Evolutionary conservation across 164 flowering plant species (phyloP).

Genomic region (Annona cherimola): DNA sequence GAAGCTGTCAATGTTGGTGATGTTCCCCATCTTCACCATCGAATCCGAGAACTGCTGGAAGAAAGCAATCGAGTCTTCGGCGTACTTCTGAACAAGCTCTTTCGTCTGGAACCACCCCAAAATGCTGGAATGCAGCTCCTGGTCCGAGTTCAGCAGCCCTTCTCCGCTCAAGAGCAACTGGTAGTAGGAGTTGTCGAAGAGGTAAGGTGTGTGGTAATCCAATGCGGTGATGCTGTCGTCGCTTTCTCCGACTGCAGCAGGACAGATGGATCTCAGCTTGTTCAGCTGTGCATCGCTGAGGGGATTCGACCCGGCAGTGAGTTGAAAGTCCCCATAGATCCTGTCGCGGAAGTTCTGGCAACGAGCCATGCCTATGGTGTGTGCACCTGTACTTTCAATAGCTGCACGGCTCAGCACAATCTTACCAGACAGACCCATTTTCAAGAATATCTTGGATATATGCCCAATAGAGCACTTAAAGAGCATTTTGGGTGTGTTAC

Average conservation of each 20-base stretch:
- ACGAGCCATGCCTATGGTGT: conserved; percentile 87
- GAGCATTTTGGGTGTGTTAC: too few species aligned
- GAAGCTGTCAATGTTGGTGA: conserved; percentile 51
- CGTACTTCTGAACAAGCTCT: conserved; percentile 58
- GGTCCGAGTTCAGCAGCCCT: conserved; percentile 85
- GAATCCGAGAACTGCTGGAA: conserved; percentile 82
- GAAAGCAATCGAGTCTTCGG: conserved; percentile 56
- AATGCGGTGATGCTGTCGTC: conserved; percentile 52
- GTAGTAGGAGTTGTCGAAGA: conserved; percentile 84
- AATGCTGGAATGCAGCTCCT: conserved; percentile 66
- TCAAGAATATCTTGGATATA: too few species aligned
- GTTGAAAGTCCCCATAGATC: conserved; percentile 63
- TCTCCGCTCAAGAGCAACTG: conserved; percentile 60
- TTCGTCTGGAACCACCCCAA: conserved; percentile 49
- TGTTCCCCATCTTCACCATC: conserved; percentile 92
- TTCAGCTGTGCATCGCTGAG: conserved; percentile 36
- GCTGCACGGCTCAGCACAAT: too few species aligned
- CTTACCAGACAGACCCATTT: too few species aligned
- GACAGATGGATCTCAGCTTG: conserved; percentile 49
- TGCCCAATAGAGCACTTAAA: too few species aligned
- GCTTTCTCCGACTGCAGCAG: conserved; percentile 48
- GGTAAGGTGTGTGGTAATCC: conserved; percentile 65
- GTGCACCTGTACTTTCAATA: conserved; percentile 49
- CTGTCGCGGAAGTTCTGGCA: conserved; percentile 63
- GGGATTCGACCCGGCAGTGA: conserved; percentile 36